Percentiles rank a stretch among this genome's conserved stretches.
These are phyloP conservation scores for Magnusiomyces suaveolens DNA, from an alignment of 1,139 yeast genomes.

Conservation along the genomic window DNA sequence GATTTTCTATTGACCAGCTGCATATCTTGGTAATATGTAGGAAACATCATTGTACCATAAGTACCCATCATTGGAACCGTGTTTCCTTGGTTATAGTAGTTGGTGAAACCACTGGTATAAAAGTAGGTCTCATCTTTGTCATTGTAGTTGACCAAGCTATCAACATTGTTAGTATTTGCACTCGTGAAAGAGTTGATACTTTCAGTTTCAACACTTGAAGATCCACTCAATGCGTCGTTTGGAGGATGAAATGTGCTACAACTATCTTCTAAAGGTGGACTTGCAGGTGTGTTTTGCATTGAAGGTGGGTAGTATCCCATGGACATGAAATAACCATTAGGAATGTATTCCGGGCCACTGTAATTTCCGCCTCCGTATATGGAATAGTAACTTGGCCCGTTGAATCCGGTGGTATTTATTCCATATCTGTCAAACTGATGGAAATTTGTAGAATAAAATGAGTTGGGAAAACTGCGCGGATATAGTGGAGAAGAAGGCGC, in stretches of 20 bases:
- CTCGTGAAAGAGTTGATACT: neutral
- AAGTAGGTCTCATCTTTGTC: neutral
- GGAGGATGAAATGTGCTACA: neutral
- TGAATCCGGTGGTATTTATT: neutral
- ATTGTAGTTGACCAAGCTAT: neutral
- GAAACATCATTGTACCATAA: neutral
- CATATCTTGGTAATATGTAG: neutral
- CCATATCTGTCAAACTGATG: neutral
- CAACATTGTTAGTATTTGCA: neutral
- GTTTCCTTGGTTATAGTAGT: neutral
- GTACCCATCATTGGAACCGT: neutral
- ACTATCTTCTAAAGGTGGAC: neutral
- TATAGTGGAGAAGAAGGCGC: conserved; percentile 1
- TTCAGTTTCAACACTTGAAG: neutral
- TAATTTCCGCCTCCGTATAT: neutral
- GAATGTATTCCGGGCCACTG: neutral
- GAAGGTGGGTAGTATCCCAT: neutral
- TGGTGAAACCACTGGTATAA: neutral
- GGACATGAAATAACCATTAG: neutral
- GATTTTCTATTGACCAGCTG: no score
- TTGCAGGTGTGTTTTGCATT: neutral
- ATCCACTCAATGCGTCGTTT: neutral
- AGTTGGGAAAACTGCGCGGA: conserved; percentile 5
- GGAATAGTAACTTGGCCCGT: neutral
- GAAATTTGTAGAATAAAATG: neutral